A percentile compares a stretch with the other conserved stretches of the same genome.
phyloP scores from a whole-genome alignment of 495 filamentous ascomycete species.

The Penicillium canescens region DNA sequence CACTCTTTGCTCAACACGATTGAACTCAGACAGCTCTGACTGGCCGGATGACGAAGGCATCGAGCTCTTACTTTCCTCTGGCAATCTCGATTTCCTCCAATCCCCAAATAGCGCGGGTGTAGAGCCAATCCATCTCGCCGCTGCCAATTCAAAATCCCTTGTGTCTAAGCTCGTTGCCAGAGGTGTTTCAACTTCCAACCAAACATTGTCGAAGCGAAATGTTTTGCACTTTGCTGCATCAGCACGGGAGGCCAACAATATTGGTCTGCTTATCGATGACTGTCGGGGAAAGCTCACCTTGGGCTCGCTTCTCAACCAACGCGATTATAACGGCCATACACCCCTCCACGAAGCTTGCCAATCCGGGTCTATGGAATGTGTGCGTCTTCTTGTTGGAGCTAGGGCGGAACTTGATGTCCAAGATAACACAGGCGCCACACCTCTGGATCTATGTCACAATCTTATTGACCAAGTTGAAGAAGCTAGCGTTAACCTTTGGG shows the following conservation, averaged over 20 bases:
- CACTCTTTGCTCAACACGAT: not conserved
- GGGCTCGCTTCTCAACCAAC: not conserved
- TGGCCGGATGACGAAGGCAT: not conserved
- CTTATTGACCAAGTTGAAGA: not conserved
- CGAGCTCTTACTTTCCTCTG: not conserved
- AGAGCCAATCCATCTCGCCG: not conserved
- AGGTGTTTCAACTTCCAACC: not conserved
- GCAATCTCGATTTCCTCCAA: not conserved
- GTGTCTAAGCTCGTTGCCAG: not conserved
- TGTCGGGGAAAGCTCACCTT: not conserved
- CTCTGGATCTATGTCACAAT: not conserved
- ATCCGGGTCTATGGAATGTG: not conserved
- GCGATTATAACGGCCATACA: not conserved
- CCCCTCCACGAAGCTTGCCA: conserved; percentile 3
- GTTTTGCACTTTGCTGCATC: conserved; percentile 3
- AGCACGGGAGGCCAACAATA: not conserved
- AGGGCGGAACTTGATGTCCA: not conserved
- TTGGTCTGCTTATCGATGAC: conserved; percentile 1
- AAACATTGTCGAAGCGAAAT: not conserved
- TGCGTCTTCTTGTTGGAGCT: not conserved
- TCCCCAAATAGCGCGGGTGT: not conserved
- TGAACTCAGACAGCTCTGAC: not conserved
- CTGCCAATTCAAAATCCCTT: not conserved
- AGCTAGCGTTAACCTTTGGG: not conserved
- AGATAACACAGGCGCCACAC: not conserved